Evolutionary conservation across 805 yeast genomes (phyloP).

Genomic region (Myxozyma kluyveri): DNA sequence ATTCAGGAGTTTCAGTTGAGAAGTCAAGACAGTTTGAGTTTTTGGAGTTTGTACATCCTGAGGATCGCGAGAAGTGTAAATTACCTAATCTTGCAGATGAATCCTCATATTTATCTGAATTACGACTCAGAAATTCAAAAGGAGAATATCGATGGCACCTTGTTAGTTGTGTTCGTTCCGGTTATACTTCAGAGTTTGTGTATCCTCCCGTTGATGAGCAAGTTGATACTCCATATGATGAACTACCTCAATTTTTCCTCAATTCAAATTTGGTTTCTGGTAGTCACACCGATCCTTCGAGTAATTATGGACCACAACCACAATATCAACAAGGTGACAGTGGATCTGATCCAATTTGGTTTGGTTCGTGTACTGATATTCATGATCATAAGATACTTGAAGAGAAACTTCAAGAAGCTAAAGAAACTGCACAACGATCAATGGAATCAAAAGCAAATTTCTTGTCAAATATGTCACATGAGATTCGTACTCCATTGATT

Average conservation of each 20-base stretch:
- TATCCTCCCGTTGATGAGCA: conserved; percentile 4
- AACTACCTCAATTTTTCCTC: background rate
- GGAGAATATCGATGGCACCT: conserved; percentile 38
- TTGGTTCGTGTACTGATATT: conserved; percentile 40
- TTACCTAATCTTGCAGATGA: conserved; percentile 22
- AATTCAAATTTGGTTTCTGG: background rate
- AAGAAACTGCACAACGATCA: conserved; percentile 39
- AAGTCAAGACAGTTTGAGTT: conserved; percentile 35
- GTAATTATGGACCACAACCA: background rate
- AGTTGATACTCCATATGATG: background rate
- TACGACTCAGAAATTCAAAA: conserved; percentile 32
- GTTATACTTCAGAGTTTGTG: background rate
- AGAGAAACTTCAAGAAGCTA: conserved; percentile 38
- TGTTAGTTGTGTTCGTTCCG: conserved; percentile 33
- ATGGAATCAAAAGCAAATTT: conserved; percentile 42
- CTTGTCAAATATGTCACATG: conserved; percentile 40
- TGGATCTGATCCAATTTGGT: conserved; percentile 31
- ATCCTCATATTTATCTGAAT: conserved; percentile 30
- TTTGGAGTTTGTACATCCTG: conserved; percentile 36
- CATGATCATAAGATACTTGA: conserved; percentile 38
- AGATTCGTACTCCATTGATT: conserved; percentile 40
- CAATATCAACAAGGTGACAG: background rate
- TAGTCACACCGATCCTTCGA: background rate
- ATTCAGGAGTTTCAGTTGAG: conserved; percentile 34
- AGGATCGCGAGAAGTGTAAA: conserved; percentile 34